Conservation (phyloP, 1,139 yeast genomes). For the Saccharomyces hybrid region DNA sequence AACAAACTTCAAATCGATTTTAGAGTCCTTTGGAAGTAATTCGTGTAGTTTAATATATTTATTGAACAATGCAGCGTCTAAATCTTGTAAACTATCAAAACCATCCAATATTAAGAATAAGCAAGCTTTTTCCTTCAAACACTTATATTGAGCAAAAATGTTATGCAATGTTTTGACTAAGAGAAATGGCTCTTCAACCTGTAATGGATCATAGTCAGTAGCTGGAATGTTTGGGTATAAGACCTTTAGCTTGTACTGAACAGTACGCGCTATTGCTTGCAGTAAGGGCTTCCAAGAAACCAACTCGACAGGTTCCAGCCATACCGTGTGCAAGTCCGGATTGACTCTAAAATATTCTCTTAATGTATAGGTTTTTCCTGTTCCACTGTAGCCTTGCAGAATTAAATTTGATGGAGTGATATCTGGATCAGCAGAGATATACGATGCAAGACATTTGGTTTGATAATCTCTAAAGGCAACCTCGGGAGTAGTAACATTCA, state of each 20-base stretch:
- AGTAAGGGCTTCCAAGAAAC: conserved; percentile 29
- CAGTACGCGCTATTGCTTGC: conserved; percentile 24
- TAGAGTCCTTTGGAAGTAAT: conserved; percentile 14
- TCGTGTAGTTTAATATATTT: conserved; percentile 26
- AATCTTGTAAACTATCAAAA: conserved; percentile 26
- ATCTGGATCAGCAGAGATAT: conserved; percentile 16
- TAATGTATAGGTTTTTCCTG: conserved; percentile 26
- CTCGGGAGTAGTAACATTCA: conserved; percentile 5
- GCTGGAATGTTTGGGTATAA: conserved; percentile 11
- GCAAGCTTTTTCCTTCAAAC: conserved; percentile 7
- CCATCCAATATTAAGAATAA: conserved; percentile 27
- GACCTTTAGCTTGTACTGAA: conserved; percentile 15
- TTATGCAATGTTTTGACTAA: conserved; percentile 18
- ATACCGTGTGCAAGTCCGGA: conserved; percentile 13
- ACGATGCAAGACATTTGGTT: conserved; percentile 15
- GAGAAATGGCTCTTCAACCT: conserved; percentile 27
- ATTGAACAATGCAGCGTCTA: conserved; percentile 26
- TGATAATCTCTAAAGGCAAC: conserved; percentile 24
- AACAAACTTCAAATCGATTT: conserved; percentile 22
- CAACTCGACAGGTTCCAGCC: conserved; percentile 25
- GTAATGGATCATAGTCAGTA: conserved; percentile 22
- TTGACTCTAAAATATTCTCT: conserved; percentile 14
- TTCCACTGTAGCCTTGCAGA: conserved; percentile 25
- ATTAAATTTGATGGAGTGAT: conserved; percentile 22
- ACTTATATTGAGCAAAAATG: conserved; percentile 14